phyloP scores from a whole-genome alignment of 805 yeast genomes.

The Cyberlindnera euphorbiae region DNA sequence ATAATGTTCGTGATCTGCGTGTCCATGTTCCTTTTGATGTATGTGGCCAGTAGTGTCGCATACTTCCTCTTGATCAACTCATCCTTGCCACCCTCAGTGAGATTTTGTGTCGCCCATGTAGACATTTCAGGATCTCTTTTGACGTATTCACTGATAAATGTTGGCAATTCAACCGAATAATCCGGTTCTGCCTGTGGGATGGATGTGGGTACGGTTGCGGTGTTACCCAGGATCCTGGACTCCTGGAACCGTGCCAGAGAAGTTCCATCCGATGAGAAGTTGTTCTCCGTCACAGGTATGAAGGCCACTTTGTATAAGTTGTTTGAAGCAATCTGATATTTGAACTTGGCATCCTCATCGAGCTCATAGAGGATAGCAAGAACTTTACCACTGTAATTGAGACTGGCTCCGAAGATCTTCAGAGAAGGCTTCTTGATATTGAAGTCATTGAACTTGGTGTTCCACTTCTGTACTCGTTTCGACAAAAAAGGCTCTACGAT shows the following conservation, averaged over 20 bases:
- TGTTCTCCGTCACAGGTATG: conserved; percentile 11
- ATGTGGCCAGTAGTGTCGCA: conserved; percentile 13
- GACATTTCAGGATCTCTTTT: conserved; percentile 5
- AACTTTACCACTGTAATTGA: conserved; percentile 17
- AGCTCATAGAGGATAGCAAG: conserved; percentile 21
- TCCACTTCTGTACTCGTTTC: conserved; percentile 20
- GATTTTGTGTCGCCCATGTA: conserved; percentile 11
- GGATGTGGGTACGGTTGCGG: not conserved
- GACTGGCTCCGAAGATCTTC: conserved; percentile 15
- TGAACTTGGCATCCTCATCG: conserved; percentile 15
- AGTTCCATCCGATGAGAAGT: conserved; percentile 5
- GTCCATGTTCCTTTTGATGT: conserved; percentile 9
- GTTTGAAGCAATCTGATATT: conserved; percentile 24
- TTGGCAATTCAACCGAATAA: conserved; percentile 6
- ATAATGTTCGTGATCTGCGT: too few species aligned
- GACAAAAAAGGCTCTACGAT: conserved; percentile 11
- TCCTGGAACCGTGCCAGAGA: conserved; percentile 23
- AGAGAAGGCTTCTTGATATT: conserved; percentile 16
- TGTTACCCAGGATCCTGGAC: conserved; percentile 12
- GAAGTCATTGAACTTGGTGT: conserved; percentile 21
- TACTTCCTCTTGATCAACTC: conserved; percentile 12
- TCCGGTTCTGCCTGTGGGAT: not conserved
- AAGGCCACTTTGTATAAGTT: conserved; percentile 16
- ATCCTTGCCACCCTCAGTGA: conserved; percentile 18
- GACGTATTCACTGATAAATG: conserved; percentile 10